Evolutionary conservation across 768 basidiomycete species (phyloP).

Genomic region (Calocybe gangraenosa): DNA sequence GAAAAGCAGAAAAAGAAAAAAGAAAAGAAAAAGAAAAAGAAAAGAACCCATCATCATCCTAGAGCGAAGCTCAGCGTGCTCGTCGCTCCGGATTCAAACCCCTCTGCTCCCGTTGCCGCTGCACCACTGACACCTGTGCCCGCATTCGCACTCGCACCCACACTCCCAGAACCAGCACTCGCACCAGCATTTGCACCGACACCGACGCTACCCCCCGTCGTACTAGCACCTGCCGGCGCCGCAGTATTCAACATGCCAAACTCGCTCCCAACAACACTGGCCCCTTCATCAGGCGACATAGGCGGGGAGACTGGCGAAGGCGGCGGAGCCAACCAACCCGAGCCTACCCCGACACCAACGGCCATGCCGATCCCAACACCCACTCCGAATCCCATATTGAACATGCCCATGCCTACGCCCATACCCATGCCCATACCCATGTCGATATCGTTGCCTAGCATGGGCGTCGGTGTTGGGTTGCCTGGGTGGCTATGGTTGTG

Average conservation of each 20-base stretch:
- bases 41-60: conserved; percentile 11
- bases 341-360: conserved; percentile 7
- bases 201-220: too few relatives aligned
- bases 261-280: too few relatives aligned
- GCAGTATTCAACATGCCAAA: not conserved
- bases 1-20: not conserved
- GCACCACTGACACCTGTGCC: conserved; percentile 2
- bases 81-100: conserved; percentile 9
- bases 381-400: conserved; percentile 22
- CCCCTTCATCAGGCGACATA: conserved; percentile 2
- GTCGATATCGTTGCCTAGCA: not conserved
- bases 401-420: conserved; percentile 16
- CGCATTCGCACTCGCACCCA: not conserved
- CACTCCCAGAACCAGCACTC: too few relatives aligned
- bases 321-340: not conserved
- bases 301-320: conserved; percentile 4
- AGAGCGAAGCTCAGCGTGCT: conserved; percentile 26
- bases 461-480: too few relatives aligned
- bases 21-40: conserved; percentile 1
- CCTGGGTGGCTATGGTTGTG: too few relatives aligned
- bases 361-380: conserved; percentile 7
- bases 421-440: not conserved
- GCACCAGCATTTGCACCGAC: too few relatives aligned
- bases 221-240: too few relatives aligned
- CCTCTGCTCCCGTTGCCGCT: not conserved